Evolutionary conservation across 805 yeast species (phyloP), one percentile per base, ranked within the genome.

Genomic region (Spathaspora passalidarum): DNA sequence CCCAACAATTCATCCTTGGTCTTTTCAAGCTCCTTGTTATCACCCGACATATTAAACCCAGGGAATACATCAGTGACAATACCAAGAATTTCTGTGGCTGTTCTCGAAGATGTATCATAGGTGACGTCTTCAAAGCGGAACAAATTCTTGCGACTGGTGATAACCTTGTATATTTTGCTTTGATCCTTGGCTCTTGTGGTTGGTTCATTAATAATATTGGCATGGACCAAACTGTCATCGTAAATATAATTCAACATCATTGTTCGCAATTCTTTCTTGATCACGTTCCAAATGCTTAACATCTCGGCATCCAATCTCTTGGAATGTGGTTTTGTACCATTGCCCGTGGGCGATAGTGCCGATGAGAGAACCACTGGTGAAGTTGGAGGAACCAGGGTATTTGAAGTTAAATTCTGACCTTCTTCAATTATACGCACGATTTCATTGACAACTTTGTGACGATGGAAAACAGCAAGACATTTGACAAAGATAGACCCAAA

Each of bases 401-500:
- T 34, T 4, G 39, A 14, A 7, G 4, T 18, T 3, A 59, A 40
- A 26, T 49, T 53, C 19, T 54, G 55, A 10, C 60, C 56, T 4
- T 60, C 45, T 21, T 60, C 65, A 18, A 71, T 61, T 23, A 51
- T 47, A 9, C 67, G 65, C 5, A 78, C 70, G 11, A 86, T 76
- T 50, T 83, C 90, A 49, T 69, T 69, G 4, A 89, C 73, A 1
- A 84, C 82, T 23, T 84, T 72, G 57, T 88, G 90, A 19, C 79
- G 77, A 65, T 88, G 94, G 16, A 88, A 63, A 4, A 86, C 80
- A 19, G 81, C 73, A 35, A 84, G 64, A 43, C 81, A 62, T 59
- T 81, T 82, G 22, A 80, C 69, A 56, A 86, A 89, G n/a, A 88
- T 72, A 7, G 81, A 73, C 62, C 86, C 80, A 51, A 86, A 85